Evolutionary conservation across 768 basidiomycete genomes (phyloP).

Genomic region (Pholiota microspora): DNA sequence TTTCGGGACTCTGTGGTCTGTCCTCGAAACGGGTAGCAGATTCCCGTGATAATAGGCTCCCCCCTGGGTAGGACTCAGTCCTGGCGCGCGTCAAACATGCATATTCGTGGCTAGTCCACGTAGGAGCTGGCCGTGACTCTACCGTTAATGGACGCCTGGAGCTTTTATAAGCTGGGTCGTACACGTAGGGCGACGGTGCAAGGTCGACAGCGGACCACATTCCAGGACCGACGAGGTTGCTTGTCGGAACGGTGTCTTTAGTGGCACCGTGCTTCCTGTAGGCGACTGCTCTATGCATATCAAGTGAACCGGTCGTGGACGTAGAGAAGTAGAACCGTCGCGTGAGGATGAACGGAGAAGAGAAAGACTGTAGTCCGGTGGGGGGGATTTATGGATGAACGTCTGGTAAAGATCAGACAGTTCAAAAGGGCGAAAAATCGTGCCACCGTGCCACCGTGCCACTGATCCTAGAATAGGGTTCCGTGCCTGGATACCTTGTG

Average conservation of each 20-base stretch:
- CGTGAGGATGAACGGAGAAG: not conserved
- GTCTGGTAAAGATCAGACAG: constrained; percentile 5
- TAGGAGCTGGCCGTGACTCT: not conserved
- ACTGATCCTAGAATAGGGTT: constrained; percentile 8
- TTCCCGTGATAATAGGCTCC: not conserved
- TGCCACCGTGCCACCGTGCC: constrained; percentile 9
- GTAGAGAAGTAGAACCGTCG: not conserved
- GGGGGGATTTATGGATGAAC: not conserved
- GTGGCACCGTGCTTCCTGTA: not conserved
- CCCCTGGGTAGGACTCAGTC: not conserved
- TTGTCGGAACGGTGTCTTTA: not conserved
- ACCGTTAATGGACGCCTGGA: not conserved
- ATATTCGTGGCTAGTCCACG: not conserved
- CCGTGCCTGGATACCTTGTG: not conserved
- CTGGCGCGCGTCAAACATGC: not conserved
- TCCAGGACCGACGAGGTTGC: not conserved
- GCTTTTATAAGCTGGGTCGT: not conserved
- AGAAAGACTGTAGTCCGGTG: not conserved
- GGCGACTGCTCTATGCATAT: constrained; percentile 2
- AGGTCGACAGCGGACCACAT: not conserved
- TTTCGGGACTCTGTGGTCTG: not conserved
- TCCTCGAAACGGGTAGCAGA: not conserved
- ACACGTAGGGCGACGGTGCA: not conserved
- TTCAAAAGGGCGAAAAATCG: constrained; percentile 4
- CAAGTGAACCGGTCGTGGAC: not conserved